phyloP scores from a whole-genome alignment of 202 grass and related monocot species.

The Tripidium arundinaceum region DNA sequence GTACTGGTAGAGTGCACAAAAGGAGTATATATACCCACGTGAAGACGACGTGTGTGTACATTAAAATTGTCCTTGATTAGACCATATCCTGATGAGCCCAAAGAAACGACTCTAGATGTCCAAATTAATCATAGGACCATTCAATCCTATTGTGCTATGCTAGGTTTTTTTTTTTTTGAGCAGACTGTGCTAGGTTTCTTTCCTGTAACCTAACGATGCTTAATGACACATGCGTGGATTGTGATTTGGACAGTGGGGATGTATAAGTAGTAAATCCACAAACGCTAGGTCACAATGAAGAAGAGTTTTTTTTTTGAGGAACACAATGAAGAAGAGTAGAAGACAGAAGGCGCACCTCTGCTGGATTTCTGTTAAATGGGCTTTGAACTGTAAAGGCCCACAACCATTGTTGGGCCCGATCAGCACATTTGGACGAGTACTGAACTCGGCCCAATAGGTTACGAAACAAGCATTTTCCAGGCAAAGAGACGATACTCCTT shows the following conservation, averaged over 20 bases:
- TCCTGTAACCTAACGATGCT: not conserved
- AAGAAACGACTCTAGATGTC: not conserved
- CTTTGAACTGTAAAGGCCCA: not conserved
- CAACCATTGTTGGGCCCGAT: not conserved
- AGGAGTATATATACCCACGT: not conserved
- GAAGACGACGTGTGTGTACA: not conserved
- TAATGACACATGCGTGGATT: not conserved
- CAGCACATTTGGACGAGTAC: not conserved
- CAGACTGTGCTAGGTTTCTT: not conserved
- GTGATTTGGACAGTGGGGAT: not conserved
- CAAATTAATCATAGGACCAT: not conserved
- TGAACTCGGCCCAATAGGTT: not conserved
- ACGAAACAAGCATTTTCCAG: not conserved
- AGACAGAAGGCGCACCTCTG: not conserved
- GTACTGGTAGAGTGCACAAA: not conserved
- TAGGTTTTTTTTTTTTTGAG: not conserved
- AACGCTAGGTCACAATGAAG: not conserved
- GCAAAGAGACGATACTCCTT: no score
- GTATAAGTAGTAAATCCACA: not conserved
- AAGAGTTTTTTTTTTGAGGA: no score
- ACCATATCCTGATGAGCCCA: not conserved
- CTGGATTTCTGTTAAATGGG: not conserved
- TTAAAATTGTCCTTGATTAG: not conserved
- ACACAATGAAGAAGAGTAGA: not conserved
- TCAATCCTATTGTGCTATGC: not conserved